Conservation (phyloP, 1,139 yeast genomes). For the Pichia terricola region DNA sequence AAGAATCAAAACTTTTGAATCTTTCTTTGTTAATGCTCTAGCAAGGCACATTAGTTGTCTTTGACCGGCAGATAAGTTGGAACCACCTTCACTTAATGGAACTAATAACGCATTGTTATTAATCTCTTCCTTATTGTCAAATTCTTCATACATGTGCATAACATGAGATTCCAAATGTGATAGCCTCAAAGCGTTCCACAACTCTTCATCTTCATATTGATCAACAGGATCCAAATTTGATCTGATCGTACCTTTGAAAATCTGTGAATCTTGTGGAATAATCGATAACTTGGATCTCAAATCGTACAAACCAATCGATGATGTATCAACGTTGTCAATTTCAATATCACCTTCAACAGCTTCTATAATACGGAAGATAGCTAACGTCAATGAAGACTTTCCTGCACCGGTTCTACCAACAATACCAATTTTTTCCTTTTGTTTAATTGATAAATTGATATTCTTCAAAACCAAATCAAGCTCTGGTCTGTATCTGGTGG, state of each 20-base stretch:
- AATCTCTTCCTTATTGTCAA: slow-evolving; percentile 19
- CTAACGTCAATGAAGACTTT: slow-evolving; percentile 82
- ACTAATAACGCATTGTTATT: slow-evolving; percentile 39
- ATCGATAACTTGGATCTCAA: slow-evolving; percentile 79
- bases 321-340: slow-evolving; percentile 66
- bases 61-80: slow-evolving; percentile 84
- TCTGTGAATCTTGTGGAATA: slow-evolving; percentile 96
- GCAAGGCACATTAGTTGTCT: slow-evolving; percentile 88
- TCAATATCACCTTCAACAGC: slow-evolving; percentile 61
- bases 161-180: slow-evolving; percentile 80
- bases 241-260: slow-evolving; percentile 83
- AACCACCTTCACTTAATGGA: slow-evolving; percentile 69
- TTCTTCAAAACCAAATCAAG: slow-evolving; percentile 72
- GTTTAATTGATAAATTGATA: slow-evolving; percentile 56
- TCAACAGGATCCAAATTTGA: slow-evolving; percentile 83
- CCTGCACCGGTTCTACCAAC: slow-evolving; percentile 98
- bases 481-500: slow-evolving; percentile 79
- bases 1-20: slow-evolving; percentile 60
- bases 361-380: slow-evolving; percentile 84
- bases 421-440: slow-evolving; percentile 85
- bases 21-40: slow-evolving; percentile 72
- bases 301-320: slow-evolving; percentile 68
- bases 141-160: slow-evolving; percentile 38
- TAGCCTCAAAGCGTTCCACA: slow-evolving; percentile 80
- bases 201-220: slow-evolving; percentile 57